These are phyloP conservation scores for Cladosporium colombiae DNA, from an alignment of 2,329 filamentous ascomycete genomes.

Conservation along the genomic window DNA sequence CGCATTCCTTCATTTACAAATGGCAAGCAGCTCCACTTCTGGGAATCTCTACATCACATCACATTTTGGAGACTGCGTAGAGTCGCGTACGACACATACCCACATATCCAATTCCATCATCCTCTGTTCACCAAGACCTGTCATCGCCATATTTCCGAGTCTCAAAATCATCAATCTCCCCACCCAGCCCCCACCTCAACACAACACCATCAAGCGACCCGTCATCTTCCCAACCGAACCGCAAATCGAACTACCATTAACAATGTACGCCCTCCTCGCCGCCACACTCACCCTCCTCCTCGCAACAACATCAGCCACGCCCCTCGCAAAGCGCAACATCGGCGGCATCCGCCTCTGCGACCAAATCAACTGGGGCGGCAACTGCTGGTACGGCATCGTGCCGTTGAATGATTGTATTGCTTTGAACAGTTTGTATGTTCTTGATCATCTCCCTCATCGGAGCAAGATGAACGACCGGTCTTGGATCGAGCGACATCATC, in stretches of 20 bases:
- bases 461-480: too few species aligned
- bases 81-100: not conserved
- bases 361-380: conserved; percentile 30
- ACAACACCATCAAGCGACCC: not conserved
- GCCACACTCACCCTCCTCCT: not conserved
- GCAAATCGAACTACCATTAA: not conserved
- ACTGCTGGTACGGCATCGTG: conserved; percentile 28
- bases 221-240: not conserved
- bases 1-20: not conserved
- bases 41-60: not conserved
- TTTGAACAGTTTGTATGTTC: conserved; percentile 33
- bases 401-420: conserved; percentile 31
- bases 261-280: not conserved
- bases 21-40: not conserved
- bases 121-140: not conserved
- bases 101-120: not conserved
- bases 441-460: not conserved
- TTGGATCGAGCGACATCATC: too few species aligned
- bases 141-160: not conserved
- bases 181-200: not conserved
- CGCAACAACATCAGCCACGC: not conserved
- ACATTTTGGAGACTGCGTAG: not conserved
- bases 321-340: conserved; percentile 25
- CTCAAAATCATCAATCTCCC: not conserved
- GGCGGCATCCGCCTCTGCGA: conserved; percentile 38